Conservation (phyloP, 352 stramenopile species). For the Pythium dissimile region DNA sequence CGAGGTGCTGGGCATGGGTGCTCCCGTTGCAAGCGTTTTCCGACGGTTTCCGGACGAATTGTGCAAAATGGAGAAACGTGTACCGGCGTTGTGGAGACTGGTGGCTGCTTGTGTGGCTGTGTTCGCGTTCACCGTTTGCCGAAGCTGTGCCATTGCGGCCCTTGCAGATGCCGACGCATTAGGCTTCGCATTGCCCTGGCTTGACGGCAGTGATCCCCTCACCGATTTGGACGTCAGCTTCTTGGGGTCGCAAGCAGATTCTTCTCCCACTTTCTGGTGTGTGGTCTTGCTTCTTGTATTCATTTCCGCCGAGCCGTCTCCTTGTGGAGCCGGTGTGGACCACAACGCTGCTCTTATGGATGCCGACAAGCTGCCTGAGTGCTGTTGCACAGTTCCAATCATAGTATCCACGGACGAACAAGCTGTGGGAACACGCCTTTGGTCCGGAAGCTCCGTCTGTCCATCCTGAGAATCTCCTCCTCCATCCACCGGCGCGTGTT, state of each 20-base stretch:
- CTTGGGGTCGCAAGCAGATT: not conserved
- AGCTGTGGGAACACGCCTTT: not conserved
- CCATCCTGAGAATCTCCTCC: too few species aligned
- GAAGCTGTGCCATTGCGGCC: slow-evolving; percentile 14
- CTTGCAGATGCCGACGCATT: not conserved
- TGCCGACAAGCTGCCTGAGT: not conserved
- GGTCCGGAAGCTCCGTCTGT: too few species aligned
- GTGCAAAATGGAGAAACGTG: slow-evolving; percentile 11
- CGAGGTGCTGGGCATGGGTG: not conserved
- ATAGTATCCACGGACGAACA: not conserved
- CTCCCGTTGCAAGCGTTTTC: not conserved
- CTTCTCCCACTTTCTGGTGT: too few species aligned
- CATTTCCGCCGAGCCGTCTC: not conserved
- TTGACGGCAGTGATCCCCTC: not conserved
- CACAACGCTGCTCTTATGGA: slow-evolving; percentile 8
- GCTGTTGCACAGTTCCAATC: not conserved
- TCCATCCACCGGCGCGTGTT: slow-evolving; percentile 3
- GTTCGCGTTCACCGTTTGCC: slow-evolving; percentile 16
- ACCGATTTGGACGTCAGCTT: not conserved
- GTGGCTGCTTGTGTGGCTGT: slow-evolving; percentile 1
- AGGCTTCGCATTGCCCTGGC: not conserved
- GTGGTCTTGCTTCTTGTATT: not conserved
- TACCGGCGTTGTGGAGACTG: not conserved
- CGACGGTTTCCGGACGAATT: slow-evolving; percentile 6
- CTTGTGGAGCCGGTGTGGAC: slow-evolving; percentile 2